These are phyloP conservation scores for Mucor racemosus DNA, from an alignment of 371 early-diverging fungal genomes.

Conservation along the genomic window DNA sequence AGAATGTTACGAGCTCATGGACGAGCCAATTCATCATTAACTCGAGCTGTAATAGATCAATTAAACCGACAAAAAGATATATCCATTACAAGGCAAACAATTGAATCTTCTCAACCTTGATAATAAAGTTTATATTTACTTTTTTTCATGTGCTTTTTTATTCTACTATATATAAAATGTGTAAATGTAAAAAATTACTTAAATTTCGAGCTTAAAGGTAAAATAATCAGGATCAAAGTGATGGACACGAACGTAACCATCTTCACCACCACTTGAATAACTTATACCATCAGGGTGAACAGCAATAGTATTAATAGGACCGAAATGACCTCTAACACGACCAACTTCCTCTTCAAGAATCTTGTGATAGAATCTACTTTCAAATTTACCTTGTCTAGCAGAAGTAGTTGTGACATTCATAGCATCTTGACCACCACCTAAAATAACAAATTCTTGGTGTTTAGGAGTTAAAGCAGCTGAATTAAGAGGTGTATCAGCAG, in stretches of 20 bases:
- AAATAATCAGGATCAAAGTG: constrained; percentile 96
- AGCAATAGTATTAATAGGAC: constrained; percentile 99
- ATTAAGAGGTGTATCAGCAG: constrained; percentile 96
- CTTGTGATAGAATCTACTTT: constrained; percentile 98
- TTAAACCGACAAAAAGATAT: constrained; percentile 39
- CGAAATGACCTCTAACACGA: constrained; percentile 98
- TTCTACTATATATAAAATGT: not conserved
- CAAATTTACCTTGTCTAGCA: constrained; percentile 97
- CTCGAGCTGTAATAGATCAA: constrained; percentile 55
- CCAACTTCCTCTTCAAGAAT: constrained; percentile 97
- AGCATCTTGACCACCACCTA: constrained; percentile 87
- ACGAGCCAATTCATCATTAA: constrained; percentile 49
- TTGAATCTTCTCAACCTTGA: constrained; percentile 9
- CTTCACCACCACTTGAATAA: constrained; percentile 98
- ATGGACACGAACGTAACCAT: constrained; percentile 97
- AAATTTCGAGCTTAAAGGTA: constrained; percentile 79
- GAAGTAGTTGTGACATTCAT: constrained; percentile 96
- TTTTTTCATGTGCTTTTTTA: constrained; percentile 8
- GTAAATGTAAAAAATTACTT: constrained; percentile 9
- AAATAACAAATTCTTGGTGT: constrained; percentile 75
- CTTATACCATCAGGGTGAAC: constrained; percentile 95
- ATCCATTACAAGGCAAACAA: constrained; percentile 17
- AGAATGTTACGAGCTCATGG: constrained; percentile 36
- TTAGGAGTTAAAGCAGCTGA: constrained; percentile 93
- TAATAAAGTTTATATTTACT: constrained; percentile 5